phyloP scores from a whole-genome alignment of 108 stramenopile genomes.

The Nannochloropsis salina region DNA sequence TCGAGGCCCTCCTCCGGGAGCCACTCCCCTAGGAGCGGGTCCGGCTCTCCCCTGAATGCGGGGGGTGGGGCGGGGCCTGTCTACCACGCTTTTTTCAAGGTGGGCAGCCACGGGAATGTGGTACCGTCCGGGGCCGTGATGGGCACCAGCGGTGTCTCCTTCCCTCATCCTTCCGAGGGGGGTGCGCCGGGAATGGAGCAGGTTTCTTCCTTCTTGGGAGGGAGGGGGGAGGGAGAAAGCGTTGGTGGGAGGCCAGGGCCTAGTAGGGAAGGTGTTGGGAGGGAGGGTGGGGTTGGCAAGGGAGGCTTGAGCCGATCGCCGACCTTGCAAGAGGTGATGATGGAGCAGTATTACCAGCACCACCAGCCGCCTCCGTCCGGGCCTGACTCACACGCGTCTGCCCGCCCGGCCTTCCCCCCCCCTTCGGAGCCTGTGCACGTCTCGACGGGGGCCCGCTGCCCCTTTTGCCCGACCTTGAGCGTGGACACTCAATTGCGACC shows the following conservation, averaged over 20 bases:
- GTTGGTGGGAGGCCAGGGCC: no score
- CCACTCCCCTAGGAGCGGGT: neutral
- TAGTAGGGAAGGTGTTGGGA: no score
- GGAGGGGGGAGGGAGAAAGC: neutral
- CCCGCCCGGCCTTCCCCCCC: neutral
- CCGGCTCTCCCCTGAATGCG: constrained; percentile 27
- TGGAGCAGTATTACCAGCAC: constrained; percentile 47
- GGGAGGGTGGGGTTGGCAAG: neutral
- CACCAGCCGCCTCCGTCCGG: neutral
- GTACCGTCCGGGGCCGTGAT: neutral
- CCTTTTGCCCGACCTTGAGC: constrained; percentile 61
- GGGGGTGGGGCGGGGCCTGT: constrained; percentile 67
- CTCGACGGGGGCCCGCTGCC: constrained; percentile 66
- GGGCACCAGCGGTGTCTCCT: neutral
- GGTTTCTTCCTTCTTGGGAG: neutral
- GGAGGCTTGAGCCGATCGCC: constrained; percentile 35
- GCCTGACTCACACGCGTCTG: neutral
- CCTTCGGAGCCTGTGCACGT: constrained; percentile 47
- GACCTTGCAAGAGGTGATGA: constrained; percentile 31
- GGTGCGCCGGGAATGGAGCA: neutral
- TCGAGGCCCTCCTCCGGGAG: no score
- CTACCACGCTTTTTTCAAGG: constrained; percentile 58
- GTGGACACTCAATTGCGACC: constrained; percentile 83
- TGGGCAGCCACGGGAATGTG: neutral
- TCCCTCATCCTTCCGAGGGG: neutral